Evolutionary conservation across 1,284 basidiomycete species (phyloP).

Genomic region (Cerrena zonata): DNA sequence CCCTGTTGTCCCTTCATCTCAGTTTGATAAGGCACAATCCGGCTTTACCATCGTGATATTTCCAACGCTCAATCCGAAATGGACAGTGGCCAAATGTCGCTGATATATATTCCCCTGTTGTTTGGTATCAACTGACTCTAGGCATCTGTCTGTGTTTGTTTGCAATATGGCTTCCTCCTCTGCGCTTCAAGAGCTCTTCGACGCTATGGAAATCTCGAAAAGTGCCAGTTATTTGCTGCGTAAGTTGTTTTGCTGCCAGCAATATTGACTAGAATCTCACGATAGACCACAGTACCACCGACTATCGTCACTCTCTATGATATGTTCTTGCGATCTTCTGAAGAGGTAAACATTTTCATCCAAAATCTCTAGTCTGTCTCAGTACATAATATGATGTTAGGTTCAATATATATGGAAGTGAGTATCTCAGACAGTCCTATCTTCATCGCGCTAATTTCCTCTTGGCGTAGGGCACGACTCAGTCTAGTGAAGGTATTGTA

Average conservation of each 20-base stretch:
- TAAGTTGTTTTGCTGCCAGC: neutral
- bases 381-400: neutral
- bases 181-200: neutral
- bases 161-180: too few relatives aligned
- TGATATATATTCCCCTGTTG: too few relatives aligned
- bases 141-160: too few relatives aligned
- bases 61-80: too few relatives aligned
- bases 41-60: too few relatives aligned
- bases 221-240: neutral
- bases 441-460: neutral
- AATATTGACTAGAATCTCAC: too few relatives aligned
- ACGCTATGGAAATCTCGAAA: neutral
- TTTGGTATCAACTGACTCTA: too few relatives aligned
- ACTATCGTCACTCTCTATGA: neutral
- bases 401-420: neutral
- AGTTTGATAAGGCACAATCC: too few relatives aligned
- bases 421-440: neutral
- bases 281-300: too few relatives aligned
- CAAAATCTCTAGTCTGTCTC: too few relatives aligned
- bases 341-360: neutral
- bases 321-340: neutral
- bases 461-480: neutral
- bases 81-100: too few relatives aligned
- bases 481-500: neutral
- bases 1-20: too few relatives aligned